phyloP scores from a whole-genome alignment of 2,329 filamentous ascomycete species.

The Geoglossum cookeanum region DNA sequence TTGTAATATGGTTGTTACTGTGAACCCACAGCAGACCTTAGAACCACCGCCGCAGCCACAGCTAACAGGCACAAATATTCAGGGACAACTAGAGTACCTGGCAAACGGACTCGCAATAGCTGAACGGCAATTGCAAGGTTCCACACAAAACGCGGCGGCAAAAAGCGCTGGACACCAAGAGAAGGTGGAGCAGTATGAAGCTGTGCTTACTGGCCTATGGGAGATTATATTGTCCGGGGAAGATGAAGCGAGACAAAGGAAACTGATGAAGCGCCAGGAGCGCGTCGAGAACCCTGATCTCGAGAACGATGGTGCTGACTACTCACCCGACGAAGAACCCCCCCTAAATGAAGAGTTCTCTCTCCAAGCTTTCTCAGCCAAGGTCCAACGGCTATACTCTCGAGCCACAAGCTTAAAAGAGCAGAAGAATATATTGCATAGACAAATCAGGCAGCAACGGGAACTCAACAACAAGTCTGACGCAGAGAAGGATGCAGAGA shows the following conservation, averaged over 20 bases:
- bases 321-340: conserved; percentile 42
- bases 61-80: conserved; percentile 9
- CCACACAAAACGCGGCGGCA: not conserved
- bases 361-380: conserved; percentile 54
- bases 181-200: conserved; percentile 36
- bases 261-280: conserved; percentile 32
- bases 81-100: conserved; percentile 43
- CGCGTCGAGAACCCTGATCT: conserved; percentile 36
- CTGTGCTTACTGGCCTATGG: conserved; percentile 31
- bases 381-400: conserved; percentile 59
- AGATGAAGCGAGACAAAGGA: conserved; percentile 34
- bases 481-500: conserved; percentile 30
- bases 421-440: conserved; percentile 73
- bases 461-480: conserved; percentile 82
- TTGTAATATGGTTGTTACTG: conserved; percentile 41
- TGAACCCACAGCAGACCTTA: conserved; percentile 13
- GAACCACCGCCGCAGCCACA: conserved; percentile 21
- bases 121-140: not conserved
- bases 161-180: conserved; percentile 12
- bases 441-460: conserved; percentile 88
- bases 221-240: conserved; percentile 33
- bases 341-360: conserved; percentile 45
- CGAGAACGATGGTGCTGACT: conserved; percentile 36
- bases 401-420: conserved; percentile 64
- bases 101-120: conserved; percentile 35